Conservation (phyloP, 257 asterid genomes). For the Osmanthus fragrans region DNA sequence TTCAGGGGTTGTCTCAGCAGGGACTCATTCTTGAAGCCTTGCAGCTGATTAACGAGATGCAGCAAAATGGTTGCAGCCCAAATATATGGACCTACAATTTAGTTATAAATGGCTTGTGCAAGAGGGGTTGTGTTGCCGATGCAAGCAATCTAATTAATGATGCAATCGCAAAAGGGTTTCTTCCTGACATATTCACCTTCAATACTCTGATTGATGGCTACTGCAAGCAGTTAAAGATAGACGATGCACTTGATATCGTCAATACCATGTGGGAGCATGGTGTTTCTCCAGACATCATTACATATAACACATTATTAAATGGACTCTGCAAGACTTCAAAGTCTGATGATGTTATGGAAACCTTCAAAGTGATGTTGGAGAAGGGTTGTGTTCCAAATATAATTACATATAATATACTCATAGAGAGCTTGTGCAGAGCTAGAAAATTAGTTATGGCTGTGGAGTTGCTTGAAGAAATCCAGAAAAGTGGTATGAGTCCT, state of each 20-base stretch:
- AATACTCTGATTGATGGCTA: conserved; percentile 89
- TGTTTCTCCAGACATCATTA: conserved; percentile 72
- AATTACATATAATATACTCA: conserved; percentile 78
- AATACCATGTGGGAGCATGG: conserved; percentile 72
- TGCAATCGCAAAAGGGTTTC: conserved; percentile 62
- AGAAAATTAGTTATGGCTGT: conserved; percentile 52
- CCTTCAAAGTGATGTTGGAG: conserved; percentile 70
- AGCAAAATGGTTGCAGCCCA: conserved; percentile 62
- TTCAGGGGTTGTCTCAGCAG: conserved; percentile 67
- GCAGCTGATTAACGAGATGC: conserved; percentile 74
- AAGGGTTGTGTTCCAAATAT: conserved; percentile 74
- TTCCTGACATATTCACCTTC: conserved; percentile 85
- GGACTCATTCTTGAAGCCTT: conserved; percentile 74
- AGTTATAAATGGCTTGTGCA: conserved; percentile 78
- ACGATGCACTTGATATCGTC: conserved; percentile 65
- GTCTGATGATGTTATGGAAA: conserved; percentile 67
- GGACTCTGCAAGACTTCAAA: conserved; percentile 82
- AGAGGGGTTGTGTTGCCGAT: conserved; percentile 74
- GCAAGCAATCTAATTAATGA: conserved; percentile 60
- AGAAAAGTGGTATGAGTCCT: conserved; percentile 53
- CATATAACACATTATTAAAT: conserved; percentile 72
- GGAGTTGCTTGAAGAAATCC: conserved; percentile 68
- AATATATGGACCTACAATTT: conserved; percentile 82
- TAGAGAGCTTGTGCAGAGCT: conserved; percentile 77
- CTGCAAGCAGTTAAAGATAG: conserved; percentile 76